These are phyloP conservation scores for Fomitopsis pulvina DNA, from an alignment of 768 basidiomycete genomes.

Conservation along the genomic window DNA sequence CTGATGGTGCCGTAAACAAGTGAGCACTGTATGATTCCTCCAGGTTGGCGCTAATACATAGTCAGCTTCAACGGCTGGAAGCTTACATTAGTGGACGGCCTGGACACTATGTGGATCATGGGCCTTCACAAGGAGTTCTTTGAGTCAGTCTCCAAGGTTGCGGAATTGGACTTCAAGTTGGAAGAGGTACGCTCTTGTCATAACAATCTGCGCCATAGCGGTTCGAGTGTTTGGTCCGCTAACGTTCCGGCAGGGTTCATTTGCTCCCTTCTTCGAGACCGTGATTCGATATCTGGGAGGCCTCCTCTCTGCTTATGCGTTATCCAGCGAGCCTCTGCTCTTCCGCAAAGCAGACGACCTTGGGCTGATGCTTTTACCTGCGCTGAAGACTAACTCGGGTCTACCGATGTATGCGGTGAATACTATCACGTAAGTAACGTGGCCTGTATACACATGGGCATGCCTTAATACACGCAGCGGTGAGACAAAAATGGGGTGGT, in stretches of 20 bases:
- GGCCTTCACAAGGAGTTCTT: constrained; percentile 64
- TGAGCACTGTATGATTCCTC: constrained; percentile 23
- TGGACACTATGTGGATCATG: constrained; percentile 86
- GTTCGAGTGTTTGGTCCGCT: too few relatives aligned
- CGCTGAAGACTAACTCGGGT: constrained; percentile 64
- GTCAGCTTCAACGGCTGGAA: constrained; percentile 78
- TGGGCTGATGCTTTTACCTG: constrained; percentile 61
- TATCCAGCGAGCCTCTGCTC: constrained; percentile 57
- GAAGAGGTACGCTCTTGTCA: constrained; percentile 28
- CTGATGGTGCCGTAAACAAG: constrained; percentile 43
- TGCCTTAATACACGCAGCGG: constrained; percentile 27
- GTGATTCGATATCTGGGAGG: constrained; percentile 88
- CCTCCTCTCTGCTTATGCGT: constrained; percentile 73
- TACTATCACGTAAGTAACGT: constrained; percentile 42
- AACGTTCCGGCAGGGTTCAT: constrained; percentile 24
- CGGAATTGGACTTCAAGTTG: constrained; percentile 42
- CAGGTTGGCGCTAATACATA: not conserved
- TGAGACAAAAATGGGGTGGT: constrained; percentile 27
- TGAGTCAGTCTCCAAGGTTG: constrained; percentile 51
- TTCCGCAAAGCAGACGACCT: constrained; percentile 74
- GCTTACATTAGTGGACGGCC: constrained; percentile 68
- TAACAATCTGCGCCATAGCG: too few relatives aligned
- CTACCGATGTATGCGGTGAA: constrained; percentile 70
- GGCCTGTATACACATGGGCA: not conserved
- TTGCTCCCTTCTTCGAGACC: constrained; percentile 70